Percentiles rank a stretch among this genome's conserved stretches.
Conservation (phyloP, 164 flowering plant genomes). For the Liriodendron chinense region DNA sequence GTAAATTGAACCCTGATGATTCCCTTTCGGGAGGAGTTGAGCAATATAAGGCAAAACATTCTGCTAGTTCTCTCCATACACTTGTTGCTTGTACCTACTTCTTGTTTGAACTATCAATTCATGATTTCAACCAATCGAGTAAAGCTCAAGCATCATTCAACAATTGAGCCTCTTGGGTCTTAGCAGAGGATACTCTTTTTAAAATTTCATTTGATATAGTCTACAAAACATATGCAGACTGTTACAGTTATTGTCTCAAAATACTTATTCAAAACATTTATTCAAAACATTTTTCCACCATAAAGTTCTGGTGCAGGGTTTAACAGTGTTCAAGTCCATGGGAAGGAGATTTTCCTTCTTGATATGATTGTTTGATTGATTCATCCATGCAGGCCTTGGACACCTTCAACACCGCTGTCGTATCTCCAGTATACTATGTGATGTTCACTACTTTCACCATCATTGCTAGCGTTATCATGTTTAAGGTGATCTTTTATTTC, state of each 20-base stretch:
- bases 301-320: not conserved
- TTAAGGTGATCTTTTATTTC: slow-evolving; percentile 48
- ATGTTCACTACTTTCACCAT: slow-evolving; percentile 79
- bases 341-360: not conserved
- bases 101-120: too few relatives aligned
- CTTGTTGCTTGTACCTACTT: too few relatives aligned
- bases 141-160: not conserved
- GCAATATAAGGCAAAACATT: too few relatives aligned
- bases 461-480: slow-evolving; percentile 85
- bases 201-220: too few relatives aligned
- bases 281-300: not conserved
- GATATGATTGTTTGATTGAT: not conserved
- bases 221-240: too few relatives aligned
- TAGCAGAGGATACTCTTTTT: too few relatives aligned
- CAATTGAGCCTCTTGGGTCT: too few relatives aligned
- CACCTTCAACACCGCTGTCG: slow-evolving; percentile 67
- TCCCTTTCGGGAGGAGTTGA: too few relatives aligned
- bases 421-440: slow-evolving; percentile 81
- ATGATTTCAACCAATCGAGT: too few relatives aligned
- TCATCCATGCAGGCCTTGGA: slow-evolving; percentile 71
- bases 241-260: not conserved
- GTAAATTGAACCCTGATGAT: too few relatives aligned
- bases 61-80: too few relatives aligned
- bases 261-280: not conserved
- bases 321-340: not conserved